Evolutionary conservation across 305 asterid species (phyloP).

Genomic region (Rubia peregrina): DNA sequence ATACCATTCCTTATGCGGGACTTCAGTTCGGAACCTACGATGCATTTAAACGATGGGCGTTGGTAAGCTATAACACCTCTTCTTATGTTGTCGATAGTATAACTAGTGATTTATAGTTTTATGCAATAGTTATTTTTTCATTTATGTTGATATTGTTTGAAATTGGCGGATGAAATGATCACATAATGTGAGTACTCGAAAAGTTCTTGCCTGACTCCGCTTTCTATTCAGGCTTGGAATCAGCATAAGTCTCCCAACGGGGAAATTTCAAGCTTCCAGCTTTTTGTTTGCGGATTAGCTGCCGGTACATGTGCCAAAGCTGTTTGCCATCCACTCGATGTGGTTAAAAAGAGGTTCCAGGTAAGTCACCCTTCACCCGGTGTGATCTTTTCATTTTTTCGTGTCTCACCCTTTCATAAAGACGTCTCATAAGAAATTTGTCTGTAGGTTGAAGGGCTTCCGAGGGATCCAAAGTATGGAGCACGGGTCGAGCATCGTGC

Average conservation of each 20-base stretch:
- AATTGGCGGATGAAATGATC: not conserved
- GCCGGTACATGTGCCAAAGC: constrained; percentile 85
- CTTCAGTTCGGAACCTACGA: constrained; percentile 90
- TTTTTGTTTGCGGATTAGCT: constrained; percentile 71
- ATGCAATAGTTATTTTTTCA: not conserved
- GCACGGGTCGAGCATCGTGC: constrained; percentile 72
- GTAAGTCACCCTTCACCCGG: constrained; percentile 25
- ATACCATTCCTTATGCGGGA: constrained; percentile 87
- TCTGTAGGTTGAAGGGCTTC: constrained; percentile 71
- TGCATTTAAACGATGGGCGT: constrained; percentile 83
- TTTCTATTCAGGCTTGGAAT: constrained; percentile 60
- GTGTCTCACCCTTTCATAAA: not conserved
- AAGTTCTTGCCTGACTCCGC: not conserved
- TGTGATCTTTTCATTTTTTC: not conserved
- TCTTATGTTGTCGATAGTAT: not conserved
- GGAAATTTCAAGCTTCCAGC: constrained; percentile 67
- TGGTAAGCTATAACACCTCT: constrained; percentile 32
- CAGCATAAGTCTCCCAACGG: constrained; percentile 32
- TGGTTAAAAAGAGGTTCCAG: constrained; percentile 95
- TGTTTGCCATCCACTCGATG: constrained; percentile 93
- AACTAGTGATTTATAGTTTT: not conserved
- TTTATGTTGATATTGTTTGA: not conserved
- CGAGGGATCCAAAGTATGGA: constrained; percentile 76
- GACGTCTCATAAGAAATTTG: not conserved
- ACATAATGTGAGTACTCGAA: not conserved